Base-by-base conservation (phyloP, 2,329 filamentous ascomycete species). In the Penicillium brevicompactum region DNA sequence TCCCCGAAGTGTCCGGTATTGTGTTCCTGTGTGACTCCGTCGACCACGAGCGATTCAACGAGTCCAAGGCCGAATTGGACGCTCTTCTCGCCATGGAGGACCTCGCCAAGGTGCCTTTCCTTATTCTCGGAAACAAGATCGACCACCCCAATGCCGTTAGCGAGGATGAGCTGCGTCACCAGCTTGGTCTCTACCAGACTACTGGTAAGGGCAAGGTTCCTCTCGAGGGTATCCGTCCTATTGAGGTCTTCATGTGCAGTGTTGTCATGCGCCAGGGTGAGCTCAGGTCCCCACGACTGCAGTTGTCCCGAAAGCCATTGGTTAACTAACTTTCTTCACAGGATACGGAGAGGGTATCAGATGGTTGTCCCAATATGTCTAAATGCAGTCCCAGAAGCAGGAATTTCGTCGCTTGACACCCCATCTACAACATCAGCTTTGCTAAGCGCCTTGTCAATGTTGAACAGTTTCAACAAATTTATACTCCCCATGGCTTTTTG, bases 191-290 rank as follows among this genome's bases (percentile, higher is more conserved):
- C 70, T 97, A 95, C 80, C 93, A 97, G 79, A 96, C 92, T 53
- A 96, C 91, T 58, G 92, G 92, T 69, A 96, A 97, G 85, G 92
- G 92, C 77, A 96, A 95, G 84, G 88, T 95, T 60, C 90, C 89
- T 61, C 82, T 94, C 65, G 92, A 96, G 81, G 91, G 91, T 32
- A 96, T 96, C 76, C 84, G 92, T 67, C 91, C 92, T 22, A 93
- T 99, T 71, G 94, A 99, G 84, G 86, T 97, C 61, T 97, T 97
- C 79, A 96, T 99, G 94, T 97, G 92, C 85, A 96, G 91, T 69
- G 92, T 97, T 66, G 93, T 97, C 60, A 96, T 97, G 91, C 86
- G 93, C 77, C 93, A 97, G 82, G 94, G 86, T 88, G 67, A 66
- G 83, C 77, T 58, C 41, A 48, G 37, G 16, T 18, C 10, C 18